Conservation (phyloP, 805 yeast genomes). For the Tetrapisispora arboricola region DNA sequence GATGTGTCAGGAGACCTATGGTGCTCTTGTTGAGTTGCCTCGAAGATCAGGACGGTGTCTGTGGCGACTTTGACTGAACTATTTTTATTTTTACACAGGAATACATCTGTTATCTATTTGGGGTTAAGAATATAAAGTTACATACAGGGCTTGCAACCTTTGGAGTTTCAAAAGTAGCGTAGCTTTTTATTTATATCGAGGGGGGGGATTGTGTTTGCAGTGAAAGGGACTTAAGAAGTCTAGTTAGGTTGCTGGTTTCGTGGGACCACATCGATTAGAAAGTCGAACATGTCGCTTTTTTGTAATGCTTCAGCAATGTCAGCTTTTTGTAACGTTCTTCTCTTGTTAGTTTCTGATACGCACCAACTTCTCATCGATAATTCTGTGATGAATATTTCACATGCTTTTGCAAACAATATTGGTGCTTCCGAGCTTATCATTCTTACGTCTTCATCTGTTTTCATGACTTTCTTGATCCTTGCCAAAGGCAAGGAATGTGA, state of each 20-base stretch:
- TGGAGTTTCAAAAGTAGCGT: too few relatives aligned
- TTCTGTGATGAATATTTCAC: constrained; percentile 95
- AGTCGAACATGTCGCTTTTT: constrained; percentile 94
- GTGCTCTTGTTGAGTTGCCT: too few relatives aligned
- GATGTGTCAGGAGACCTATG: too few relatives aligned
- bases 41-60: too few relatives aligned
- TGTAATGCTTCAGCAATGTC: constrained; percentile 94
- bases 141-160: constrained; percentile 5
- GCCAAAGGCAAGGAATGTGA: constrained; percentile 93
- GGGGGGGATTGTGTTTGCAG: too few relatives aligned
- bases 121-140: neutral
- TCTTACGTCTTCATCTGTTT: constrained; percentile 91
- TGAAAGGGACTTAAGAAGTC: too few relatives aligned
- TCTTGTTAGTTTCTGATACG: constrained; percentile 91
- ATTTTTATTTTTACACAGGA: too few relatives aligned
- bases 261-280: constrained; percentile 91
- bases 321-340: constrained; percentile 86
- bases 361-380: constrained; percentile 98
- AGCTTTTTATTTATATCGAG: too few relatives aligned
- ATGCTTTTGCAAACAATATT: constrained; percentile 91
- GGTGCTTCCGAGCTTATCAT: constrained; percentile 99
- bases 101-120: neutral
- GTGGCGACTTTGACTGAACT: too few relatives aligned
- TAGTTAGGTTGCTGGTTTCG: constrained; percentile 37
- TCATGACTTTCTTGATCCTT: constrained; percentile 94